phyloP scores from a whole-genome alignment of 2,329 filamentous ascomycete species.

The Paraphoma chrysanthemicola region DNA sequence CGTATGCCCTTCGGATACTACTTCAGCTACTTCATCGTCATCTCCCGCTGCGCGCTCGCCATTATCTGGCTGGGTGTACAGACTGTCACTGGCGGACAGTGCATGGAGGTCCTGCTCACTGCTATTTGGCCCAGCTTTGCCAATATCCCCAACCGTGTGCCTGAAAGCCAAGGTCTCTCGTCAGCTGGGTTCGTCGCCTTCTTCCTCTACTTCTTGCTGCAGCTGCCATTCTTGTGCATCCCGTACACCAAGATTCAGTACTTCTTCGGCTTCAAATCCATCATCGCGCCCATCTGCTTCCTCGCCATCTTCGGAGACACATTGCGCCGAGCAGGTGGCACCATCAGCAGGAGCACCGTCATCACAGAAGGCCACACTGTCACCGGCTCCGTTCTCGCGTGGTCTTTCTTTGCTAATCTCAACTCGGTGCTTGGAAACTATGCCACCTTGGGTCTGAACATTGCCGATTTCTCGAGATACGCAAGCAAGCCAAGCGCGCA shows the following conservation, averaged over 20 bases:
- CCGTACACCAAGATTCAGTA: conserved; percentile 32
- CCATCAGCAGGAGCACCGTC: conserved; percentile 38
- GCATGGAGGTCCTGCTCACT: conserved; percentile 32
- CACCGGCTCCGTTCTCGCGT: conserved; percentile 30
- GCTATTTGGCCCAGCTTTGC: conserved; percentile 35
- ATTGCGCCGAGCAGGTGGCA: conserved; percentile 28
- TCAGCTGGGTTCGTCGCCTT: conserved; percentile 30
- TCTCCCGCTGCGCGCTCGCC: conserved; percentile 43
- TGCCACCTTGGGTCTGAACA: conserved; percentile 37
- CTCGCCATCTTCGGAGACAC: conserved; percentile 34
- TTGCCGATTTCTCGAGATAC: conserved; percentile 53
- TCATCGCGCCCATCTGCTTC: conserved; percentile 36
- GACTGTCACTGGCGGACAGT: conserved; percentile 31
- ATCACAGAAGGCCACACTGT: conserved; percentile 34
- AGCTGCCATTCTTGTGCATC: conserved; percentile 34
- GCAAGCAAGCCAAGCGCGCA: conserved; percentile 41
- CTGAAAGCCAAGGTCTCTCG: conserved; percentile 22
- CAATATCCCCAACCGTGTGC: conserved; percentile 28
- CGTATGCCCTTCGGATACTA: conserved; percentile 35
- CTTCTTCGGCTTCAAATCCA: conserved; percentile 34
- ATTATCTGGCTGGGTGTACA: conserved; percentile 45
- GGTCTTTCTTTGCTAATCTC: conserved; percentile 30
- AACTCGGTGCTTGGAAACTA: conserved; percentile 38
- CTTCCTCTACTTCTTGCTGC: conserved; percentile 33
- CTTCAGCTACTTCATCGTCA: conserved; percentile 35